Evolutionary conservation across 345 rosid species (phyloP).

Genomic region (Salix dunnii): DNA sequence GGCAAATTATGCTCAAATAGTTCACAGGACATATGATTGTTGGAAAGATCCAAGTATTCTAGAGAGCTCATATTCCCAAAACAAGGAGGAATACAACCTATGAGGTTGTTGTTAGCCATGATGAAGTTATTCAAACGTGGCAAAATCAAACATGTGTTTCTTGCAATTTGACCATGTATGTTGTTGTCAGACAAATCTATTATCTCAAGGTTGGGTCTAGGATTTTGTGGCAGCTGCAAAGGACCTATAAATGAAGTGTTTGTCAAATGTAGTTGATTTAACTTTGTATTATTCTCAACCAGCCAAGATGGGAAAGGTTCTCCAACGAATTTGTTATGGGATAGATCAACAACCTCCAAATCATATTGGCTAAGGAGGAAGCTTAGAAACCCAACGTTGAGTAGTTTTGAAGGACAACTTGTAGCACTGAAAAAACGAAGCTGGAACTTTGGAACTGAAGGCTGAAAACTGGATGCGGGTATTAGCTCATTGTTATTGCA

Average conservation of each 20-base stretch:
- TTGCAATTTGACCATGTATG: slow-evolving; percentile 9
- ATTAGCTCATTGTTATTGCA: neutral
- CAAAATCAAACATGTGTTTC: neutral
- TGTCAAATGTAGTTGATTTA: neutral
- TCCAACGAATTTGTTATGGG: neutral
- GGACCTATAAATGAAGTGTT: neutral
- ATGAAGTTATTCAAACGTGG: neutral
- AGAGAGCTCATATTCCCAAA: neutral
- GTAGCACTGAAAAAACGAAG: neutral
- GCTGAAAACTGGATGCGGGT: neutral
- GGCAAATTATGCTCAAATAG: neutral
- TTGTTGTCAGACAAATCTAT: slow-evolving; percentile 9
- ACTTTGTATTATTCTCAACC: slow-evolving; percentile 20
- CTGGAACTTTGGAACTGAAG: neutral
- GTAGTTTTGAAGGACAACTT: neutral
- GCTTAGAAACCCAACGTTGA: rapidly evolving
- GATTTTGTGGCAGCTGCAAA: neutral
- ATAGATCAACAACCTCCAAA: neutral
- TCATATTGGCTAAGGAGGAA: neutral
- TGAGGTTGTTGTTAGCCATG: slow-evolving; percentile 10
- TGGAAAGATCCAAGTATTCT: slow-evolving; percentile 1
- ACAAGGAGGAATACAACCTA: slow-evolving; percentile 22
- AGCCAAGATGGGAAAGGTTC: slow-evolving; percentile 26
- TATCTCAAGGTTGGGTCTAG: neutral
- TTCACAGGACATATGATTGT: neutral